Evolutionary conservation across 768 basidiomycete species (phyloP), one percentile per base, ranked within the genome.

Genomic region (Dioszegia crocea): DNA sequence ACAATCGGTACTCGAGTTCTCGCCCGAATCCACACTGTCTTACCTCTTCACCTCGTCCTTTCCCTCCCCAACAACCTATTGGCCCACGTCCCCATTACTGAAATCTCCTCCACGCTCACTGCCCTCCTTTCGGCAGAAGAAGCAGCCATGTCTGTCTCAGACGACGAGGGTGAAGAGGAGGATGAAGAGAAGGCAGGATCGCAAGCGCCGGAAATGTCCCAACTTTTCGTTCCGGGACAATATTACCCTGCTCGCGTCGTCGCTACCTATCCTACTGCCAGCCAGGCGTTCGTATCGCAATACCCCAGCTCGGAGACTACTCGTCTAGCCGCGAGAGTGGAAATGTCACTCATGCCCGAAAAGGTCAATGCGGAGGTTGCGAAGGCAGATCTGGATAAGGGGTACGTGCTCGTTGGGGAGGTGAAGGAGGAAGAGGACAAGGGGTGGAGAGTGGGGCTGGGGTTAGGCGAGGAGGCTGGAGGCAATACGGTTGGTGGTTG

Each of bases 41-140:
- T 90, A 61, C 89, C 93, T 11, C 84, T 99, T 33, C 88, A 90
- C 44, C 82, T 99, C 59, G 83, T 98, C 58, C 81, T 98, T 27
- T 97, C 94, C 17, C 82, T 99, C n/a, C 94, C 96, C 17, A 89
- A 93, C 68, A 93, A 97, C 78, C 84, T 99, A 38, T 83, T 89
- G 65, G 96, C 84, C 9, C 91, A 99, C 77, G 82, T 98, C 31
- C 93, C 94, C 23, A 90, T 99, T 63, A 98, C 93, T 39, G 86
- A 92, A 76, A 83, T 98, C 58, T 89, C 91, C 14, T 78, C 83
- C 30, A 86, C 88, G 69, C 81, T 91, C 59, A 97, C 91, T 8
- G 66, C 77, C 27, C 79, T 83, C 19, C 81, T 98, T 27, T 88
- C 89, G 71, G 80, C 81, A 30, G 81, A 83, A 63, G 84, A 82